These are phyloP conservation scores for Umbelopsis isabellina DNA, from an alignment of 192 early-diverging fungal species.

Conservation along the genomic window DNA sequence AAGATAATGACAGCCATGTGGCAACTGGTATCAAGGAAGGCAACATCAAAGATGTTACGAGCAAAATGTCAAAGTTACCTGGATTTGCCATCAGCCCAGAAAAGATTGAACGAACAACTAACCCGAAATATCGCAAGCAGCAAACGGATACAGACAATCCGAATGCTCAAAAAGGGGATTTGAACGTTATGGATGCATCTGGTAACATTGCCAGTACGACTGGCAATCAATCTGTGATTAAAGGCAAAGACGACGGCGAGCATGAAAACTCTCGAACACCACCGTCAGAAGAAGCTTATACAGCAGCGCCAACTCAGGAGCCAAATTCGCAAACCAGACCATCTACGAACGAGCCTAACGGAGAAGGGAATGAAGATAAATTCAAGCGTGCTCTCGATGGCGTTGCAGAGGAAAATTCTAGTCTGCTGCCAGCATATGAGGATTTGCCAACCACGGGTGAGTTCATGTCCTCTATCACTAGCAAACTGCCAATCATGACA, in stretches of 20 bases:
- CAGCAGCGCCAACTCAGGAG: too few species aligned
- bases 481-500: neutral
- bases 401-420: neutral
- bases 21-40: neutral
- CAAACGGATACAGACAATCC: neutral
- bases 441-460: neutral
- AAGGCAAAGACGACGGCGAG: neutral
- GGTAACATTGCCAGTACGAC: neutral
- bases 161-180: neutral
- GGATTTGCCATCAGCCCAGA: neutral
- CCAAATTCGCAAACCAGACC: neutral
- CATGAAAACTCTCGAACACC: too few species aligned
- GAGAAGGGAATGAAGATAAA: neutral
- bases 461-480: neutral
- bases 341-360: neutral
- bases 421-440: neutral
- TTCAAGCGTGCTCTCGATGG: neutral
- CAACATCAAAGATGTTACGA: neutral
- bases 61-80: neutral
- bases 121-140: conserved; percentile 7
- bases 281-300: too few species aligned
- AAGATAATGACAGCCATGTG: neutral
- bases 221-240: neutral
- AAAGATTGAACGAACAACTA: neutral
- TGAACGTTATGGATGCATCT: neutral